phyloP scores from a whole-genome alignment of 129 eudicot species.

The Artemisia tridentata region DNA sequence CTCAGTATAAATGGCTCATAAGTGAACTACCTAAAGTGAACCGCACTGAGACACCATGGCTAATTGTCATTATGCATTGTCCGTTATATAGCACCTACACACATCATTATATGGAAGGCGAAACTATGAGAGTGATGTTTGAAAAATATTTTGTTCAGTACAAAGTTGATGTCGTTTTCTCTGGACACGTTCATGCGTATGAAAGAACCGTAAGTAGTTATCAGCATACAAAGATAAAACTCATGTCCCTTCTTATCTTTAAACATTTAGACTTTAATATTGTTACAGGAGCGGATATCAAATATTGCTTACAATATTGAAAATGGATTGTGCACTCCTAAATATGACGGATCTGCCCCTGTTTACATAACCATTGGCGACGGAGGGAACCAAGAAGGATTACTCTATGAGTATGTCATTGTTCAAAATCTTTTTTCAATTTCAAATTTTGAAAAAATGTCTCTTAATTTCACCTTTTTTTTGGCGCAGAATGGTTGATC shows the following conservation, averaged over 20 bases:
- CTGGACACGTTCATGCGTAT: constrained; percentile 97
- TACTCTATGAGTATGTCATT: constrained; percentile 65
- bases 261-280: not conserved
- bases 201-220: constrained; percentile 77
- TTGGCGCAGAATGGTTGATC: constrained; percentile 70
- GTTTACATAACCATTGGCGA: constrained; percentile 90
- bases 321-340: constrained; percentile 68
- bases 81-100: constrained; percentile 73
- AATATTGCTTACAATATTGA: constrained; percentile 79
- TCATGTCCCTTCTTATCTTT: not conserved
- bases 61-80: constrained; percentile 83
- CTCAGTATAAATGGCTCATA: constrained; percentile 77
- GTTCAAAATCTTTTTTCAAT: not conserved
- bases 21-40: constrained; percentile 79
- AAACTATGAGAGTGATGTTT: constrained; percentile 87
- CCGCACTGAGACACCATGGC: constrained; percentile 95
- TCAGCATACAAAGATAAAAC: not conserved
- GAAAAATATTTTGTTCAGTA: constrained; percentile 72
- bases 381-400: constrained; percentile 95
- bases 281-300: constrained; percentile 70
- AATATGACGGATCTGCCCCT: constrained; percentile 62
- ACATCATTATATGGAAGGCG: constrained; percentile 96
- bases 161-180: constrained; percentile 84
- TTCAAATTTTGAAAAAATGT: not conserved
- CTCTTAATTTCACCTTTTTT: not conserved